Conservation (phyloP, 768 basidiomycete genomes). For the Lentinula detonsa region DNA sequence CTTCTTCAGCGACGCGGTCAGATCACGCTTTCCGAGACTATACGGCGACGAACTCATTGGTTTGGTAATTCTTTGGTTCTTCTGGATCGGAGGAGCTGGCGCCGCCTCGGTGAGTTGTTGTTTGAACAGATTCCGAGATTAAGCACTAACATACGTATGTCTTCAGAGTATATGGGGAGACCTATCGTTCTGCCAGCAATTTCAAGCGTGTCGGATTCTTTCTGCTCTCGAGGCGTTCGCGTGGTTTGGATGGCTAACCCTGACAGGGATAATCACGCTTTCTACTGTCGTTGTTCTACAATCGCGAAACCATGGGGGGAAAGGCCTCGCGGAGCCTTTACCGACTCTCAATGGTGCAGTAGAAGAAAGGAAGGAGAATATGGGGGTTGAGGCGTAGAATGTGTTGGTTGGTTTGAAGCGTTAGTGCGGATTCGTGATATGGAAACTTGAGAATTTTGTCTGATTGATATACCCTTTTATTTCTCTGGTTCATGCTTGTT, state of each 20-base stretch:
- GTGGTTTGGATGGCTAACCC: background rate
- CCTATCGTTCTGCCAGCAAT: slow-evolving; percentile 4
- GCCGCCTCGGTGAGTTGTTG: slow-evolving; percentile 51
- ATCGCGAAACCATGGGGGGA: background rate
- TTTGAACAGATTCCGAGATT: no score
- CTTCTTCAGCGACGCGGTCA: slow-evolving; percentile 60
- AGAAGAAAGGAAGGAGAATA: background rate
- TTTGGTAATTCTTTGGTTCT: slow-evolving; percentile 59
- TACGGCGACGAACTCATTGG: slow-evolving; percentile 53
- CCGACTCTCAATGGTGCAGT: background rate
- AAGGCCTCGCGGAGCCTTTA: background rate
- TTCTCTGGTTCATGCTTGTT: no score
- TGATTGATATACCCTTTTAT: no score
- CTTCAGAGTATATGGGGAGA: background rate
- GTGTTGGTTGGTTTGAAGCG: no score
- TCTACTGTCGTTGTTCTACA: background rate
- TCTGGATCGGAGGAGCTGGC: slow-evolving; percentile 70
- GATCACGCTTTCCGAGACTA: slow-evolving; percentile 48
- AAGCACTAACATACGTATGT: background rate
- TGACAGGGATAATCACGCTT: background rate
- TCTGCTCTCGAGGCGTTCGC: slow-evolving; percentile 1
- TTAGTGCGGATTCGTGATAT: no score
- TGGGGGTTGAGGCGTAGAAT: background rate
- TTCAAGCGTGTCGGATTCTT: background rate
- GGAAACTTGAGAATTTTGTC: no score